A percentile compares a stretch with the other conserved stretches of the same genome.
phyloP scores from a whole-genome alignment of 345 rosid species.

The Clausena lansium region DNA sequence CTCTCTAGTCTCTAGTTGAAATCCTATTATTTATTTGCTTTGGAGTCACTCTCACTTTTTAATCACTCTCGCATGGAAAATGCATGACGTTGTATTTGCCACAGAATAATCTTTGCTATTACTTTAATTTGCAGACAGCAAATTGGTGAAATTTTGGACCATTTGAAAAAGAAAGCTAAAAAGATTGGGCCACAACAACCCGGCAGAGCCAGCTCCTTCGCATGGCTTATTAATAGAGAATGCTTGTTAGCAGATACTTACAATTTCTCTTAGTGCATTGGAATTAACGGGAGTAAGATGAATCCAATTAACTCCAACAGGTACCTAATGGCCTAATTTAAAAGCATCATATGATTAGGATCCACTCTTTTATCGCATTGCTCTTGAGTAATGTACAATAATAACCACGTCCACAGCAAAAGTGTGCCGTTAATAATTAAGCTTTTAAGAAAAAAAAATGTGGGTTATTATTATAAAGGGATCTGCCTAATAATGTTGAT shows the following conservation, averaged over 20 bases:
- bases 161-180: not conserved
- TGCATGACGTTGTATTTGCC: not conserved
- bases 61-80: slow-evolving; percentile 13
- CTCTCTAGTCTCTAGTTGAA: not conserved
- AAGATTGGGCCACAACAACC: not conserved
- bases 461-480: not conserved
- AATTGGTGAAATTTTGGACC: not conserved
- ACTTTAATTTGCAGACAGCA: slow-evolving; percentile 4
- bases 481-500: slow-evolving; percentile 9
- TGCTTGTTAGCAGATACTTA: not conserved
- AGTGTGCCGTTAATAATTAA: not conserved
- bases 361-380: not conserved
- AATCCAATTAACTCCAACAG: not conserved
- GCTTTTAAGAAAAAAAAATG: not conserved
- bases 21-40: slow-evolving; percentile 2
- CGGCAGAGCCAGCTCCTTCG: no score
- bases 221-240: not conserved
- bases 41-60: slow-evolving; percentile 12
- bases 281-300: not conserved
- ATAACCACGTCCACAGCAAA: not conserved
- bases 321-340: not conserved
- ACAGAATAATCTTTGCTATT: slow-evolving; percentile 2
- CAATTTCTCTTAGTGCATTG: not conserved
- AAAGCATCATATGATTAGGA: not conserved
- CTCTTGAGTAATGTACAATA: slow-evolving; percentile 3